Base-by-base conservation (phyloP, 306 rosid species). In the Acacia acuminata region DNA sequence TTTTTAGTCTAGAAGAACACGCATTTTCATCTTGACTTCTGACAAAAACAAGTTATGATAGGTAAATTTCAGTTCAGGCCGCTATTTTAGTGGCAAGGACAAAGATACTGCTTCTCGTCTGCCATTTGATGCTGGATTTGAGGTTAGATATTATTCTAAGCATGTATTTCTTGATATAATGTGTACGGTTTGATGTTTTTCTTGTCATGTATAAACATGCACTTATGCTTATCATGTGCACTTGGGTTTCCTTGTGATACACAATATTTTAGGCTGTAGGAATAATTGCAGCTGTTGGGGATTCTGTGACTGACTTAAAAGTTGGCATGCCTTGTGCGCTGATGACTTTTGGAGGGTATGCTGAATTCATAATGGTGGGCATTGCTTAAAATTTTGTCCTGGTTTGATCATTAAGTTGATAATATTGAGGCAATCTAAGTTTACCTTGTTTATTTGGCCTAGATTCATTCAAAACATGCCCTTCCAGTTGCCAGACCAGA, bases 61-160 rank as follows among this genome's bases (percentile, higher is more conserved):
- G 99, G 99, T 96, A 84, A 96, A 96, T 83, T 96, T 93, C 89
- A 93, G 99, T 89, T 96, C 99, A 44, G 99, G 99, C 48, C 90
- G 89, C 73, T 96, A 96, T 88, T 96, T 96, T 75, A 85, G 88
- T 76, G 93, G 92, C 65, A 83, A 75, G 73, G 79, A 74, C 87
- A 80, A 77, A 77, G 94, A 88, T 53, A 81, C 71, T 80, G 82
- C 84, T 27, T 65, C 98, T 60, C 89, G 71, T 82, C 98, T 96
- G 80, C 99, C 98, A 44, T 91, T 96, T 86, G 95, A 96, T 92
- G 94, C 96, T n/a, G 98, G 99, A 69, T 96, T 96, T 87, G 99
- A 96, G 98, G 98, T 96, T 79, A 56, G 69, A 75, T 65, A 77
- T 44, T 77, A 58, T 63, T 66, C 50, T 63, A 56, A 79, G 17